phyloP scores from a whole-genome alignment of 1,139 yeast genomes.

The Protomyces inundatus region DNA sequence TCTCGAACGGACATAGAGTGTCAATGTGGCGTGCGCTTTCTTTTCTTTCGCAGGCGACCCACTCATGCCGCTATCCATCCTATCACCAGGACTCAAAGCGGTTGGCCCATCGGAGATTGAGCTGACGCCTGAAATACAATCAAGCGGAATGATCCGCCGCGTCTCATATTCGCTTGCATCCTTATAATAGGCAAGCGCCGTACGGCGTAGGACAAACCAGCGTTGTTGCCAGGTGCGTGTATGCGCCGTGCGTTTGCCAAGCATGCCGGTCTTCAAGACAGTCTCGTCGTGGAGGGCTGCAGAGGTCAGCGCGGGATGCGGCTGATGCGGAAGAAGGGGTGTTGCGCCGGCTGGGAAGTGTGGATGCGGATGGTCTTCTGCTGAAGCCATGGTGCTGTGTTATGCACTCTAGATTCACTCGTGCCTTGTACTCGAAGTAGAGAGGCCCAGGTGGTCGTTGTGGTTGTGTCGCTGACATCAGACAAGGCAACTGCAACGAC shows the following conservation, averaged over 20 bases:
- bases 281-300: slow-evolving; percentile 1
- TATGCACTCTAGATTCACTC: neutral
- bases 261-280: slow-evolving; percentile 8
- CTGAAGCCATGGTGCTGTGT: neutral
- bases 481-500: neutral
- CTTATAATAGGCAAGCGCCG: slow-evolving; percentile 55
- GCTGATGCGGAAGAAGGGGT: neutral
- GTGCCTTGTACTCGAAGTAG: neutral
- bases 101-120: slow-evolving; percentile 39
- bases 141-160: slow-evolving; percentile 44
- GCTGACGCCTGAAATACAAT: slow-evolving; percentile 41
- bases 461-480: neutral
- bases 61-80: slow-evolving; percentile 29
- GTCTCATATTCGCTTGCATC: slow-evolving; percentile 56
- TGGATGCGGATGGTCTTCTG: neutral
- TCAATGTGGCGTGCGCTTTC: slow-evolving; percentile 39
- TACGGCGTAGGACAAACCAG: slow-evolving; percentile 57
- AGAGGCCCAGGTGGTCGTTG: neutral
- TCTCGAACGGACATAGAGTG: slow-evolving; percentile 43
- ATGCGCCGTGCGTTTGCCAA: slow-evolving; percentile 9
- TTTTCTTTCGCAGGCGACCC: neutral
- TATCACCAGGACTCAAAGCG: slow-evolving; percentile 29
- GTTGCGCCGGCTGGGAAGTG: neutral
- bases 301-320: neutral
- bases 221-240: slow-evolving; percentile 45